phyloP scores from a whole-genome alignment of 2,329 filamentous ascomycete species.

The Nothopassalora personata region DNA sequence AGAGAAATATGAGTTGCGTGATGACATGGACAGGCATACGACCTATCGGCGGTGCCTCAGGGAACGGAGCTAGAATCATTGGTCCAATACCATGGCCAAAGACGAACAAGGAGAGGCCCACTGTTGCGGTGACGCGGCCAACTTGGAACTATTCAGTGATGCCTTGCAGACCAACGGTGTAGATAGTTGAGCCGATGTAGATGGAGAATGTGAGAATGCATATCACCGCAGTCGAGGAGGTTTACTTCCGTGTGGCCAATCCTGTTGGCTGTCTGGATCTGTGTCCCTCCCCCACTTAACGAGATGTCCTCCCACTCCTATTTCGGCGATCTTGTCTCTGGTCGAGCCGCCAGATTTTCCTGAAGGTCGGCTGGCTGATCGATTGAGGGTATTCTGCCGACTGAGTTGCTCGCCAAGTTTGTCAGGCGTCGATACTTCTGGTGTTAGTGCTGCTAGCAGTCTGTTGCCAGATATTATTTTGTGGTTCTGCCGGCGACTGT shows the following conservation, averaged over 20 bases:
- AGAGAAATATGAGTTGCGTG: constrained; percentile 44
- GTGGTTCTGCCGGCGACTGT: constrained; percentile 4
- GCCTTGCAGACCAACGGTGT: constrained; percentile 39
- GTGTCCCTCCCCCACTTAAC: constrained; percentile 2
- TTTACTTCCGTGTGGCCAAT: constrained; percentile 37
- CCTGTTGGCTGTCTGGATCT: constrained; percentile 17
- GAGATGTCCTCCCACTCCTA: not conserved
- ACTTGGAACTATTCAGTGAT: constrained; percentile 43
- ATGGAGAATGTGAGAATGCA: constrained; percentile 46
- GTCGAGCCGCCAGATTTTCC: no score
- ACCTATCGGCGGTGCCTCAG: constrained; percentile 46
- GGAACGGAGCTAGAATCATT: constrained; percentile 30
- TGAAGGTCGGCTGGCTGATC: not conserved
- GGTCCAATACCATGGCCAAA: constrained; percentile 46
- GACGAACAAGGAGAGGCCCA: constrained; percentile 48
- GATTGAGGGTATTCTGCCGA: not conserved
- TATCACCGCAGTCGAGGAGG: constrained; percentile 41
- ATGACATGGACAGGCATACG: constrained; percentile 45
- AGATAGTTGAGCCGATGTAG: constrained; percentile 49
- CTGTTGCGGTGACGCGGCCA: constrained; percentile 37
- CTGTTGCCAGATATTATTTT: constrained; percentile 3
- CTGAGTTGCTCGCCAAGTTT: not conserved
- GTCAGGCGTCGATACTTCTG: constrained; percentile 1
- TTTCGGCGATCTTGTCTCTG: not conserved
- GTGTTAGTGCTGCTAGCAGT: not conserved